These are phyloP conservation scores for Diaporthe amygdali DNA, from an alignment of 2,329 filamentous ascomycete genomes.

Conservation along the genomic window DNA sequence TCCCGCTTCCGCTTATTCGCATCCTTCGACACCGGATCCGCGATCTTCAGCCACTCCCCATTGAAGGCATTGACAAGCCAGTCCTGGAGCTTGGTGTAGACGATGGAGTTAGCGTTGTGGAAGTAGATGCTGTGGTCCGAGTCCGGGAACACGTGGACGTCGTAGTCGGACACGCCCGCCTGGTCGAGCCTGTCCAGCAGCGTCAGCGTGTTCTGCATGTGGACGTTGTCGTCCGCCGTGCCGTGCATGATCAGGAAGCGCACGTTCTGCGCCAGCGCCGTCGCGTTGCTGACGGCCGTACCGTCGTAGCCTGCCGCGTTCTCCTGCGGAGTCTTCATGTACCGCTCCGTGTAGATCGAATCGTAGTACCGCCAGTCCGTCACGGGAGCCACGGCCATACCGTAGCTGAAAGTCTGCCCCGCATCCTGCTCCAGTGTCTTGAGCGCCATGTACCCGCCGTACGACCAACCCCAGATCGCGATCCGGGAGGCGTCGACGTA, in stretches of 20 bases:
- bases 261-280: constrained; percentile 75
- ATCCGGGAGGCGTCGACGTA: constrained; percentile 86
- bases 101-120: constrained; percentile 88
- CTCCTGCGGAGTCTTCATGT: constrained; percentile 92
- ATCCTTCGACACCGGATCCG: constrained; percentile 52
- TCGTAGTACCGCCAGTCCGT: constrained; percentile 98
- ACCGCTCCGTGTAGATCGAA: constrained; percentile 91
- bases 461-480: constrained; percentile 99
- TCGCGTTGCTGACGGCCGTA: constrained; percentile 75
- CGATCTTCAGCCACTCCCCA: constrained; percentile 81
- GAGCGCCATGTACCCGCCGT: constrained; percentile 91
- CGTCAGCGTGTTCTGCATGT: constrained; percentile 91
- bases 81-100: constrained; percentile 86
- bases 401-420: constrained; percentile 90
- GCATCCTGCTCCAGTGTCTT: constrained; percentile 94
- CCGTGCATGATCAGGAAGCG: constrained; percentile 97
- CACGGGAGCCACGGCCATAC: constrained; percentile 98
- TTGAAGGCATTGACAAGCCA: constrained; percentile 99
- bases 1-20: constrained; percentile 22
- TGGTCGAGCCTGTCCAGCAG: constrained; percentile 87
- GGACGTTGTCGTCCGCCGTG: constrained; percentile 95
- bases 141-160: constrained; percentile 95
- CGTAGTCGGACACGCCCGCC: constrained; percentile 86
- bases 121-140: constrained; percentile 95
- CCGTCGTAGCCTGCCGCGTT: constrained; percentile 80